Evolutionary conservation across 495 filamentous ascomycete genomes (phyloP).

Genomic region (Podospora pseudocomata): DNA sequence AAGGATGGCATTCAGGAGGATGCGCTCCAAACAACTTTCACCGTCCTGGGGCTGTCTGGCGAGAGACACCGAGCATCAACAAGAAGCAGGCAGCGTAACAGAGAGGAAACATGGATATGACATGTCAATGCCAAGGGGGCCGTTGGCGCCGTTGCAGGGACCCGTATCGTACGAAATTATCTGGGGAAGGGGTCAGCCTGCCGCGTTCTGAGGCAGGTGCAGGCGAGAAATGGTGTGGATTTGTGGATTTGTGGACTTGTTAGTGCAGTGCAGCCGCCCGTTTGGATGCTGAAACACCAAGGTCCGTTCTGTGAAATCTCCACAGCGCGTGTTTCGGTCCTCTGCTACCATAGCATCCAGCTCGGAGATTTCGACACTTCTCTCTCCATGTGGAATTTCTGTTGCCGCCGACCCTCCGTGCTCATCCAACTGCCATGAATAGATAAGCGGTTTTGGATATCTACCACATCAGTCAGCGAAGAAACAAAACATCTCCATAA

Average conservation of each 20-base stretch:
- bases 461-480: not conserved
- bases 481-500: not conserved
- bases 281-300: constrained; percentile 5
- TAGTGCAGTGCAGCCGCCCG: constrained; percentile 1
- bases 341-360: not conserved
- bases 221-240: not conserved
- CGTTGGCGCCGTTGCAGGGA: constrained; percentile 4
- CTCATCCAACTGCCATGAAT: too few relatives aligned
- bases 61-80: not conserved
- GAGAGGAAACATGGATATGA: not conserved
- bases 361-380: not conserved
- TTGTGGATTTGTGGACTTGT: not conserved
- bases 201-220: not conserved
- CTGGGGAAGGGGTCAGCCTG: not conserved
- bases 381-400: not conserved
- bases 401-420: not conserved
- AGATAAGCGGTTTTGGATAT: too few relatives aligned
- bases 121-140: not conserved
- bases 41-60: not conserved
- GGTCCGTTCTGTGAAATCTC: not conserved
- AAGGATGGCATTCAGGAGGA: not conserved
- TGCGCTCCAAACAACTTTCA: not conserved
- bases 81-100: not conserved
- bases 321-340: constrained; percentile 10
- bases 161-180: constrained; percentile 1